Percentiles rank a stretch among this genome's conserved stretches.
Evolutionary conservation across 139 green algal genomes (phyloP).

Genomic region (Tetradesmus obliquus): DNA sequence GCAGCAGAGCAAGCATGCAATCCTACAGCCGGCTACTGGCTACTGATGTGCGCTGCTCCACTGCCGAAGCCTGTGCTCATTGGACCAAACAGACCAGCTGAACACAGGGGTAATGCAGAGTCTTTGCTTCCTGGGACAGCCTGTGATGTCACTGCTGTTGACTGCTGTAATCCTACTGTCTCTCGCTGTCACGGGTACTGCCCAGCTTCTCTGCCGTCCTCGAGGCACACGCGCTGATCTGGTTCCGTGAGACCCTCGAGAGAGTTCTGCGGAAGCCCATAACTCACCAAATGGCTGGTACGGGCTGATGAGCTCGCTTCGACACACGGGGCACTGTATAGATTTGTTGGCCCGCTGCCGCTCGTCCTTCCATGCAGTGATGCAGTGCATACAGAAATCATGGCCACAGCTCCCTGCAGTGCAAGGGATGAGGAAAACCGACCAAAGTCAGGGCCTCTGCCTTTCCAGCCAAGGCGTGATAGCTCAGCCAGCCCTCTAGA

Average conservation of each 20-base stretch:
- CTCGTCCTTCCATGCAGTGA: conserved; percentile 42
- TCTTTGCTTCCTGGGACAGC: neutral
- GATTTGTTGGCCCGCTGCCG: conserved; percentile 33
- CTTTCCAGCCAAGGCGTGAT: neutral
- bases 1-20: neutral
- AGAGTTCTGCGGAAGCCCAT: neutral
- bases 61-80: neutral
- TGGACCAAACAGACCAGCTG: neutral
- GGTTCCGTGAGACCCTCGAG: no score
- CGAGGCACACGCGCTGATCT: neutral
- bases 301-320: conserved; percentile 37
- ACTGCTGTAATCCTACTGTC: neutral
- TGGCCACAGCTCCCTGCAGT: conserved; percentile 50
- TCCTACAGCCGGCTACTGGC: neutral
- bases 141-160: neutral
- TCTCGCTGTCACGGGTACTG: neutral
- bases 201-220: neutral
- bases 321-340: conserved; percentile 53
- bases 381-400: conserved; percentile 58
- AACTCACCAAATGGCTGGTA: conserved; percentile 50
- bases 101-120: neutral
- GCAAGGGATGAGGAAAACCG: neutral
- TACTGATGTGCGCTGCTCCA: neutral
- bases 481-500: neutral
- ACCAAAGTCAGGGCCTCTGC: neutral